Evolutionary conservation across 805 yeast species (phyloP), one percentile per base, ranked within the genome.

Genomic region (Jamesozyma rosinii): DNA sequence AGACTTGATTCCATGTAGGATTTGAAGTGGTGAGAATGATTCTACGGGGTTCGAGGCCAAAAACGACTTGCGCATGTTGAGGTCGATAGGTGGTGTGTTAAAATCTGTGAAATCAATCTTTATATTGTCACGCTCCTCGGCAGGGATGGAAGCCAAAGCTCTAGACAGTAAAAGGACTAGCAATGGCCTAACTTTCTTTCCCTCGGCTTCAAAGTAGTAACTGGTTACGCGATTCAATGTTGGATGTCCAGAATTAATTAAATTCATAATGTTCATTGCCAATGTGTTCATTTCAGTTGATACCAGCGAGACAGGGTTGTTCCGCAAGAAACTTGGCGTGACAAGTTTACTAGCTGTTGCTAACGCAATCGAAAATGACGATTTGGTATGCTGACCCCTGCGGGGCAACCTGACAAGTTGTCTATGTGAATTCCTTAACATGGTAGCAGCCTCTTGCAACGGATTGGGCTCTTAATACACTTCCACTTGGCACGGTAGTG

Each of bases 151-250:
- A 47, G 82, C 73, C 43, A 90, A 69, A 3, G 96, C 92, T 55
- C 87, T 83, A 30, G 94, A 77, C 42, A 92, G 69, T 39, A 92
- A 67, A 44, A 92, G 68, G 11, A 92, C 97, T 46, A 92, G 76
- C 50, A 92, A 67, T 1, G 98, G 98, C 45, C 98, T 74, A 17
- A 92, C 87, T 58, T 89, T 94, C 64, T 92, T 92, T 5, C 98
- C 97, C 59, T 90, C 95, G 17, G 92, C 85, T 64, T 89, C 95
- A 54, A 92, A 92, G 66, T 92, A 92, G 67, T 92, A 92, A 30
- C 87, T 77, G n/a, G 95, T 81, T 3, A 90, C 95, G 51, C 94
- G 73, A 65, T 90, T 89, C 47, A 90, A 71, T 10, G 92, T 81
- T 1, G 97, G 96, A 58, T 90, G 96, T 2, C 96, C 95, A 0